phyloP scores from a whole-genome alignment of 2,329 filamentous ascomycete genomes.

The Neonectria faginata region DNA sequence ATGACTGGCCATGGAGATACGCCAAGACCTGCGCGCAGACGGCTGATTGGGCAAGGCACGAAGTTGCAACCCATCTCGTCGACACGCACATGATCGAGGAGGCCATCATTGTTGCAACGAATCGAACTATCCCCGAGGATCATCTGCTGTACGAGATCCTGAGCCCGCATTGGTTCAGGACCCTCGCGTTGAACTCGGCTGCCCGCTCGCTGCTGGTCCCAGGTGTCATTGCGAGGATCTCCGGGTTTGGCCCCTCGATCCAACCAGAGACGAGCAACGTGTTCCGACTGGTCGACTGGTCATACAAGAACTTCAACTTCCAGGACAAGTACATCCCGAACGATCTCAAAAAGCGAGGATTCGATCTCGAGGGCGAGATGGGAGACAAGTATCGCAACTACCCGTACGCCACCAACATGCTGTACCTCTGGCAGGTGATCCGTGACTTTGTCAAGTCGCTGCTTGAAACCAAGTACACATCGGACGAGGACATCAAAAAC shows the following conservation, averaged over 20 bases:
- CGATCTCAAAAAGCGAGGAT: conserved; percentile 37
- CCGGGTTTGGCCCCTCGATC: conserved; percentile 20
- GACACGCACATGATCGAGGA: conserved; percentile 37
- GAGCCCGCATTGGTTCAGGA: conserved; percentile 35
- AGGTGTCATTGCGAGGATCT: conserved; percentile 24
- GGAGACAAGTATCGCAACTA: conserved; percentile 34
- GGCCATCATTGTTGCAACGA: conserved; percentile 35
- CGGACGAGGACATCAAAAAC: not conserved
- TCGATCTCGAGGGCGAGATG: conserved; percentile 25
- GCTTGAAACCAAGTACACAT: conserved; percentile 27
- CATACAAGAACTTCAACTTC: conserved; percentile 36
- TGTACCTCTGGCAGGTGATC: conserved; percentile 19
- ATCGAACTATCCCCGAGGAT: conserved; percentile 28
- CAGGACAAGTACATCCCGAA: conserved; percentile 37
- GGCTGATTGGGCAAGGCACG: conserved; percentile 35
- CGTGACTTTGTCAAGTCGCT: conserved; percentile 30
- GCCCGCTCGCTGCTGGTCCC: conserved; percentile 25
- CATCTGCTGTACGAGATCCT: conserved; percentile 32
- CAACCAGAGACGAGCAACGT: not conserved
- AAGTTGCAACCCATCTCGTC: conserved; percentile 32
- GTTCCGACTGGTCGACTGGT: conserved; percentile 16
- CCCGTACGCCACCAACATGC: conserved; percentile 30
- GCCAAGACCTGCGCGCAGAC: conserved; percentile 37
- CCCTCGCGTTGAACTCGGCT: conserved; percentile 27
- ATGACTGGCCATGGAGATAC: conserved; percentile 37